Evolutionary conservation across 768 basidiomycete species (phyloP), one percentile per base, ranked within the genome.

Genomic region (Rhodocollybia butyracea): DNA sequence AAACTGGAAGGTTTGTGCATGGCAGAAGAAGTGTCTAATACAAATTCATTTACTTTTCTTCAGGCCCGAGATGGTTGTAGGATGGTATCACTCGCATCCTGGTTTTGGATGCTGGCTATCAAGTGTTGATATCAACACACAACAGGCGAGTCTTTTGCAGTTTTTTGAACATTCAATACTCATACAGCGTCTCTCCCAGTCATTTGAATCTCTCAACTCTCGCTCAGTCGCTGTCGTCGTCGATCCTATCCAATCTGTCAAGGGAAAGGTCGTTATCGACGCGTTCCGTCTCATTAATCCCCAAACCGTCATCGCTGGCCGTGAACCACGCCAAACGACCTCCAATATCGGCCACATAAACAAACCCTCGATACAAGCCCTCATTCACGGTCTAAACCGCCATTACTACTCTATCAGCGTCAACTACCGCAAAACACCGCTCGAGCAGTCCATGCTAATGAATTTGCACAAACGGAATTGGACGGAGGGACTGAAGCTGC

Each of bases 61-160:
- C 56, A 87, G 95, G 63, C 91, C 96, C 30, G 97, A 98, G 76
- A 91, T 89, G 86, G 97, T 98, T 5, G 97, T 99, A 1, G 97
- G 97, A 3, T 99, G 97, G 97, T 99, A 99, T 67, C 97, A 99
- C 73, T 98, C 97, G 36, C 97, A 99, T 77, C 97, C 97, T 54
- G 97, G 97, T 34, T 99, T 98, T 72, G 97, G 97, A 4, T 99
- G 97, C 70, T 99, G 97, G 97, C 77, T 99, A 38, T 98, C 95
- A 43, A 94, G 93, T 63, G 96, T 98, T 21, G 97, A 99, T 74
- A 94, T 98, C 67, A 97, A 98, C 73, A 99, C 97, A 3, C 97
- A 99, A 66, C 97, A 98, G 77, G 95, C 89, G 75, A 66, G 32
- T 42, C 22, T 5, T 21, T 21, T 38, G 17, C 22, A 41, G 46